Base-by-base conservation (phyloP, 2,329 filamentous ascomycete species). In the Fusarium nodosum region DNA sequence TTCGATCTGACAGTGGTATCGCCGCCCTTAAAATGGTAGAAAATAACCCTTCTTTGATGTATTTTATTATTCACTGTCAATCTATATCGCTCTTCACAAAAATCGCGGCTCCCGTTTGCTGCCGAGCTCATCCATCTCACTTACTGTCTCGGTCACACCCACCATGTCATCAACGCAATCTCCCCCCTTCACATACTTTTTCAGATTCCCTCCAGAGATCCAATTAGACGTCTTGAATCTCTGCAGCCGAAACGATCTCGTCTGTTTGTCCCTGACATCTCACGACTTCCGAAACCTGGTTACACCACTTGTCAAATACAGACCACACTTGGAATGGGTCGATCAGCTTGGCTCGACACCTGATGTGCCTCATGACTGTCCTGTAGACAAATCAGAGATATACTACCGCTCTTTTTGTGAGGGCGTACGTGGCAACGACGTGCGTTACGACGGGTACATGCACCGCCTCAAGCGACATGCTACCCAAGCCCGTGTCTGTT, bases 201-300 rank as follows among this genome's bases (percentile, higher is more conserved):
- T 18, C 11, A 46, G 24, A 18, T 54, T 65, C 5, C 62, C 62
- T 1, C 36, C 54, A 12, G 62, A 65, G 26, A 52, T 65, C 13
- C 62, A 54, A 39, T 34, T 65, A 3, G 42, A 60, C 2, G 26
- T 65, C 2, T 18, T 65, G 4, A 39, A 26, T 15, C 38, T 31
- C 7, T 65, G 62, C 26, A 7, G 24, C 10, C 24, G 22, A 34
- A 65, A 54, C 7, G 62, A 65, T 1, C 41, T 48, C 2, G 31
- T 65, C n/a, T 65, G 62, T 3, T 61, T 65, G 12, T 65, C 62
- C 5, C 15, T 65, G 1, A 60, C 60, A 1, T 9, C n/a, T 0
- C 42, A 44, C 2, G 42, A 34, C 0, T 20, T 65, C 8, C 31
- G 28, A 2, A 3, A 22, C 15, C 31, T 65, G 4, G 13, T 34